Percentiles rank a stretch among this genome's conserved stretches.
phyloP scores from a whole-genome alignment of 2,329 filamentous ascomycete species.

The Fusarium drepaniforme region DNA sequence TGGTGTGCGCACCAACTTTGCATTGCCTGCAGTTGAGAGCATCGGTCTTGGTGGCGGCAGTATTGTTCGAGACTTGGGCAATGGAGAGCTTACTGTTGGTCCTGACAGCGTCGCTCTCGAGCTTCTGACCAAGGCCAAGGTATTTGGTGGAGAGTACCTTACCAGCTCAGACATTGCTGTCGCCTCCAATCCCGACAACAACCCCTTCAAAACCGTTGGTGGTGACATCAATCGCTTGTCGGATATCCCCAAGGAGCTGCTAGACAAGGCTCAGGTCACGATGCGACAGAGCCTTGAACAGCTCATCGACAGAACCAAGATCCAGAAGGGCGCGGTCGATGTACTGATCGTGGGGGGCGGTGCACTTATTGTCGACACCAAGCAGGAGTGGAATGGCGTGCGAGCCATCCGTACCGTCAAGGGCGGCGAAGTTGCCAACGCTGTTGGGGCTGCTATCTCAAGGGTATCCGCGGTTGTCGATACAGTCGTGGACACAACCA shows the following conservation, averaged over 20 bases:
- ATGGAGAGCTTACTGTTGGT: background rate
- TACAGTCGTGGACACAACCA: constrained; percentile 7
- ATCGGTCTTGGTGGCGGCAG: constrained; percentile 46
- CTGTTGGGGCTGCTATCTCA: background rate
- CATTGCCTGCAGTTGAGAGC: constrained; percentile 18
- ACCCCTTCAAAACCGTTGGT: background rate
- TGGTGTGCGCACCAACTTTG: constrained; percentile 22
- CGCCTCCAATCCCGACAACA: background rate
- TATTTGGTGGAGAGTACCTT: background rate
- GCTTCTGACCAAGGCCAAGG: background rate
- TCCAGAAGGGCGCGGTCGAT: background rate
- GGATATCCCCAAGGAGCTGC: background rate
- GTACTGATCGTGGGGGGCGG: constrained; percentile 4
- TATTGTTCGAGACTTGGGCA: background rate
- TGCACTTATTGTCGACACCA: background rate
- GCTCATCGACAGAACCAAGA: background rate
- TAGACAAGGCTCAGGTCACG: background rate
- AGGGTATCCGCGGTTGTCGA: constrained; percentile 3
- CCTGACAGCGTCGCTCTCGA: constrained; percentile 4
- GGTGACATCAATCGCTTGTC: background rate
- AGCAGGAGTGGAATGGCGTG: constrained; percentile 17
- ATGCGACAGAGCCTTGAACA: background rate
- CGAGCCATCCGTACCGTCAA: background rate
- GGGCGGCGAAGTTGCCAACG: constrained; percentile 4
- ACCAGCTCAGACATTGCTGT: constrained; percentile 1